Evolutionary conservation across 208 protist genomes (phyloP).

Genomic region (Leishmania martiniquensis): DNA sequence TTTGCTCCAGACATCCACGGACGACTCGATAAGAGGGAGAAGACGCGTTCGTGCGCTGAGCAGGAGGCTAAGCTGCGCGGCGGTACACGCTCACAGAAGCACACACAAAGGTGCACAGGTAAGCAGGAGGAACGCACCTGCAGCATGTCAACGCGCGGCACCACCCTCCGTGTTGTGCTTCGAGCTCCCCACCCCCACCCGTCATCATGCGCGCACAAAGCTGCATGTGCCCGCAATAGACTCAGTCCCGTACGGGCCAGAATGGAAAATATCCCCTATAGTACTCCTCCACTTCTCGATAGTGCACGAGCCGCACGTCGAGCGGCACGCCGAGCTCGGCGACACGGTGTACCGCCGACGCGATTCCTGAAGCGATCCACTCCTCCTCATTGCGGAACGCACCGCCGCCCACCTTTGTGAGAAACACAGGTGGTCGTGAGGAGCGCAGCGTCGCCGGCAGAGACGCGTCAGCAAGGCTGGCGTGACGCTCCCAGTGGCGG

Average conservation of each 20-base stretch:
- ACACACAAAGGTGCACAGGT: background rate
- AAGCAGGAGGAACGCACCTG: constrained; percentile 13
- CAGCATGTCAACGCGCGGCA: background rate
- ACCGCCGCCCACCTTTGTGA: constrained; percentile 60
- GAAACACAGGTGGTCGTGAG: constrained; percentile 40
- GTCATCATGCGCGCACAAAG: too few relatives aligned
- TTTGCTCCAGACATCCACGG: too few relatives aligned
- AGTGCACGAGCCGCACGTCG: constrained; percentile 47
- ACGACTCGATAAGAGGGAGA: background rate
- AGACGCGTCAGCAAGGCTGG: background rate
- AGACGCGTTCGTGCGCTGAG: background rate
- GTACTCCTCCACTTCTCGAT: constrained; percentile 27
- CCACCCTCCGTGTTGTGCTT: background rate
- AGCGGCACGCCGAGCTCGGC: constrained; percentile 34
- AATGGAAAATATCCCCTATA: constrained; percentile 21
- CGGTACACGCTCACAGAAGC: background rate
- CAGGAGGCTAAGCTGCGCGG: background rate
- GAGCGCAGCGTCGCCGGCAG: background rate
- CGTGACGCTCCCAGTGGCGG: constrained; percentile 19
- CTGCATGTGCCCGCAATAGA: background rate
- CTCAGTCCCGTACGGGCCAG: constrained; percentile 14
- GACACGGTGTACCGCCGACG: constrained; percentile 19
- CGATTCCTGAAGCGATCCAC: constrained; percentile 46
- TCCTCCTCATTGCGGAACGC: constrained; percentile 45
- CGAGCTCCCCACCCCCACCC: background rate